phyloP scores from a whole-genome alignment of 1,139 yeast species.

The Protomyces lactucae-debilis region DNA sequence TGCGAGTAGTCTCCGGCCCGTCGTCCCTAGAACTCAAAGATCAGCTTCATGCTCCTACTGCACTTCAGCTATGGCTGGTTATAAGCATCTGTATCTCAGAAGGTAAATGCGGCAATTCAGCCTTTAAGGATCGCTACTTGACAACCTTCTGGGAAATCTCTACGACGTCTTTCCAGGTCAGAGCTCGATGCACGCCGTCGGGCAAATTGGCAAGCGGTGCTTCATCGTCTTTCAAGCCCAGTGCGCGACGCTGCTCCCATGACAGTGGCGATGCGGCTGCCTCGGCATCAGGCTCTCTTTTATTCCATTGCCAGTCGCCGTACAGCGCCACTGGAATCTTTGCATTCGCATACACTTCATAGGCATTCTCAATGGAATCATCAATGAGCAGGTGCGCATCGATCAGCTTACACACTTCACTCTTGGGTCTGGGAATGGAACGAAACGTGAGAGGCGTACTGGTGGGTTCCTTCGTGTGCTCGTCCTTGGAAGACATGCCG shows the following conservation, averaged over 20 bases:
- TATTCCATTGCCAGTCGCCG: conserved; percentile 26
- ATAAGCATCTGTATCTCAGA: neutral
- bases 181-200: neutral
- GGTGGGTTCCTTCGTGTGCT: neutral
- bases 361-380: conserved; percentile 25
- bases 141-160: neutral
- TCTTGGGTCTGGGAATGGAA: conserved; percentile 14
- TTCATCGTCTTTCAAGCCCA: conserved; percentile 2
- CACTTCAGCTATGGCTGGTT: too few relatives aligned
- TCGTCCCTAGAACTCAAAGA: too few relatives aligned
- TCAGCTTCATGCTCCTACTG: too few relatives aligned
- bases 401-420: conserved; percentile 11
- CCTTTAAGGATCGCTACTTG: neutral
- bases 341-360: conserved; percentile 17
- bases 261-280: conserved; percentile 13
- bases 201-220: conserved; percentile 11
- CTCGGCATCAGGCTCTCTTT: conserved; percentile 1
- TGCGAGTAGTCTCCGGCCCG: too few relatives aligned
- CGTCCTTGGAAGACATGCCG: neutral
- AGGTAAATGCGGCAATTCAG: neutral
- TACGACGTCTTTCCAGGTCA: conserved; percentile 7
- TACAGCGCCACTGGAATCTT: conserved; percentile 22
- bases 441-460: conserved; percentile 1
- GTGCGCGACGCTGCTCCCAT: conserved; percentile 6
- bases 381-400: conserved; percentile 16